Percentiles rank a stretch among this genome's conserved stretches.
phyloP scores from a whole-genome alignment of 345 rosid species.

The Excoecaria cochinchinensis region DNA sequence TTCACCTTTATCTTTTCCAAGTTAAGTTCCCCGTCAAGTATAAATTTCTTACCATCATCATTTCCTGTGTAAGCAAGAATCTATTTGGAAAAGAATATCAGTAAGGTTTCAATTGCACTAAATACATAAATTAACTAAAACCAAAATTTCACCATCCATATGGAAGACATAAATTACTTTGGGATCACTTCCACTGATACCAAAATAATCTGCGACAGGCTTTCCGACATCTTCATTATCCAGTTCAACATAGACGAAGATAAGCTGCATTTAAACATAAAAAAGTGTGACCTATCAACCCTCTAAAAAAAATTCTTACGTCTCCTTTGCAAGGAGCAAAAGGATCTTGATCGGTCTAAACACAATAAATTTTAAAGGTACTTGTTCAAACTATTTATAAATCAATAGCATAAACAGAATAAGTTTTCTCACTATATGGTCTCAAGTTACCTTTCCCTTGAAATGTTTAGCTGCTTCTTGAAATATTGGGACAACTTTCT shows the following conservation, averaged over 20 bases:
- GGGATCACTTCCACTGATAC: conserved; percentile 64
- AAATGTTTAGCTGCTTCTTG: conserved; percentile 80
- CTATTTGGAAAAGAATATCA: conserved; percentile 36
- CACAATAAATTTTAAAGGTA: neutral
- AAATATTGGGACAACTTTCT: conserved; percentile 58
- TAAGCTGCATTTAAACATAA: conserved; percentile 51
- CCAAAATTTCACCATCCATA: neutral
- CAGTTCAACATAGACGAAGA: conserved; percentile 82
- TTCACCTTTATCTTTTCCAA: conserved; percentile 72
- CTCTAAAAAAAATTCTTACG: neutral
- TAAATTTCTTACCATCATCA: conserved; percentile 69
- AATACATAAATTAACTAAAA: neutral
- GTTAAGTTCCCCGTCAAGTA: conserved; percentile 65
- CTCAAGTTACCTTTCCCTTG: conserved; percentile 79
- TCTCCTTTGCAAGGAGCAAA: neutral
- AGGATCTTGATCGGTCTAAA: neutral
- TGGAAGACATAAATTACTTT: conserved; percentile 35
- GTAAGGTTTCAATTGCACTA: conserved; percentile 7
- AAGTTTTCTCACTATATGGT: neutral
- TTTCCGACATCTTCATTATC: conserved; percentile 89
- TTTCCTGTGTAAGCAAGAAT: conserved; percentile 85
- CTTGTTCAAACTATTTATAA: neutral
- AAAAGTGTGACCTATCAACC: neutral
- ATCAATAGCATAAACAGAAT: neutral
- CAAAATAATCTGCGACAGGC: conserved; percentile 94